A percentile compares a stretch with the other conserved stretches of the same genome.
phyloP scores from a whole-genome alignment of 495 filamentous ascomycete genomes.

The Daldinia decipiens region DNA sequence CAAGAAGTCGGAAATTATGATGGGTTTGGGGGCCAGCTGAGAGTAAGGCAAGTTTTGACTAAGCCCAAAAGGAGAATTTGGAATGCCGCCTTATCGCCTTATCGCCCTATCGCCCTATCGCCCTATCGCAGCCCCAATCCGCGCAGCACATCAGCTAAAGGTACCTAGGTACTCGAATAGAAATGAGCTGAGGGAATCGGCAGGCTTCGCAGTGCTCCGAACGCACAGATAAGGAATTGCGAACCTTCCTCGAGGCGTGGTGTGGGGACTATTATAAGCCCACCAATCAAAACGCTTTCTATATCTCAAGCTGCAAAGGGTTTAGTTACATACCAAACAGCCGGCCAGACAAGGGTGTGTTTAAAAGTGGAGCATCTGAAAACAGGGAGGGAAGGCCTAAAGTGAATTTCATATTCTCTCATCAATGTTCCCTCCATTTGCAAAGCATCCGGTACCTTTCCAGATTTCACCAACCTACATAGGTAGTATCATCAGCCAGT shows the following conservation, averaged over 20 bases:
- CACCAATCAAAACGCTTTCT: constrained; percentile 19
- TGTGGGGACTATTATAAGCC: constrained; percentile 21
- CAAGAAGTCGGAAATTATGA: constrained; percentile 20
- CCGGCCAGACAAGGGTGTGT: background rate
- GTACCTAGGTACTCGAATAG: constrained; percentile 9
- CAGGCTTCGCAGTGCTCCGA: constrained; percentile 40
- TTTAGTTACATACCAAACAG: constrained; percentile 13
- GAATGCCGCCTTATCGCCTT: constrained; percentile 28
- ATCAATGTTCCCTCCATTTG: background rate
- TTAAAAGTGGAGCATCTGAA: background rate
- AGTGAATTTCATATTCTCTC: constrained; percentile 12
- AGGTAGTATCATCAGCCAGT: background rate
- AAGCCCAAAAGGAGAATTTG: constrained; percentile 24
- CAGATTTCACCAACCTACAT: constrained; percentile 2
- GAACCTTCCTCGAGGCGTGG: constrained; percentile 31
- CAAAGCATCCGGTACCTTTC: background rate
- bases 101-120: constrained; percentile 38
- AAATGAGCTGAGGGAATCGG: constrained; percentile 40
- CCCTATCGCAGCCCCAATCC: constrained; percentile 41
- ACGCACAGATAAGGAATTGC: constrained; percentile 43
- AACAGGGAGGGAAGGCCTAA: constrained; percentile 4
- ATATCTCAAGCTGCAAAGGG: constrained; percentile 32
- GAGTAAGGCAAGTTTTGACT: constrained; percentile 45
- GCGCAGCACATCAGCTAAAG: constrained; percentile 16
- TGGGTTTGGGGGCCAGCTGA: constrained; percentile 49